These are phyloP conservation scores for Phytophthora ramorum DNA, from an alignment of 352 stramenopile species.

Conservation along the genomic window DNA sequence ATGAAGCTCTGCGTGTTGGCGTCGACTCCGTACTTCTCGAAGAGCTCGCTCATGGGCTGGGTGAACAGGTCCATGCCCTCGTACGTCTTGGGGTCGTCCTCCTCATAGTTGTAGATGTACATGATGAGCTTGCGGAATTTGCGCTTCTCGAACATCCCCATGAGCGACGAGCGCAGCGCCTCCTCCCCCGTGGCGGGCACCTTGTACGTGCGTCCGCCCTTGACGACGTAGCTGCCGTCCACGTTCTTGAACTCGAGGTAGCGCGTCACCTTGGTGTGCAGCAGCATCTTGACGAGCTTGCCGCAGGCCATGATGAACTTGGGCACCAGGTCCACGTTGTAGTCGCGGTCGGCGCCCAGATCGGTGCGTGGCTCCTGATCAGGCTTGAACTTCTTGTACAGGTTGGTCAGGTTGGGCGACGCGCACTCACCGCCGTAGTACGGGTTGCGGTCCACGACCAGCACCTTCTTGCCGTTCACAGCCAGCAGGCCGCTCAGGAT, in stretches of 20 bases:
- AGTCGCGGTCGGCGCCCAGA: constrained; percentile 97
- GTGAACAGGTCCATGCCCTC: constrained; percentile 94
- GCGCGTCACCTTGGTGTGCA: constrained; percentile 97
- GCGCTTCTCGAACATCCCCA: constrained; percentile 99
- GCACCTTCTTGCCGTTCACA: constrained; percentile 95
- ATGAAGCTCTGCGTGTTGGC: constrained; percentile 99
- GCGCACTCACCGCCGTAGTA: constrained; percentile 99
- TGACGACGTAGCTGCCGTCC: constrained; percentile 98
- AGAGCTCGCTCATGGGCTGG: constrained; percentile 98
- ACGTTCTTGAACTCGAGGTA: constrained; percentile 99
- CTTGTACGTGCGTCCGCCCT: constrained; percentile 96
- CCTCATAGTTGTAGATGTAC: constrained; percentile 97
- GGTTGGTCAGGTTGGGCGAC: constrained; percentile 98
- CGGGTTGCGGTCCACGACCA: constrained; percentile 97
- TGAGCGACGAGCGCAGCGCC: constrained; percentile 95
- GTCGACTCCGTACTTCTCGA: constrained; percentile 98
- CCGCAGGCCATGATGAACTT: constrained; percentile 99
- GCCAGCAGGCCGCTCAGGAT: constrained; percentile 97
- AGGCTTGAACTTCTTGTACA: constrained; percentile 96
- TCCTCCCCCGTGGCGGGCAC: constrained; percentile 98
- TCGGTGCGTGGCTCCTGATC: constrained; percentile 66
- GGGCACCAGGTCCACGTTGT: constrained; percentile 99
- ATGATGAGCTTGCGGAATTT: constrained; percentile 99
- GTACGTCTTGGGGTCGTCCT: constrained; percentile 91
- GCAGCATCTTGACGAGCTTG: constrained; percentile 99